Percentiles rank a stretch among this genome's conserved stretches.
phyloP scores from a whole-genome alignment of 2,329 filamentous ascomycete genomes.

The Sphaerulina musiva region DNA sequence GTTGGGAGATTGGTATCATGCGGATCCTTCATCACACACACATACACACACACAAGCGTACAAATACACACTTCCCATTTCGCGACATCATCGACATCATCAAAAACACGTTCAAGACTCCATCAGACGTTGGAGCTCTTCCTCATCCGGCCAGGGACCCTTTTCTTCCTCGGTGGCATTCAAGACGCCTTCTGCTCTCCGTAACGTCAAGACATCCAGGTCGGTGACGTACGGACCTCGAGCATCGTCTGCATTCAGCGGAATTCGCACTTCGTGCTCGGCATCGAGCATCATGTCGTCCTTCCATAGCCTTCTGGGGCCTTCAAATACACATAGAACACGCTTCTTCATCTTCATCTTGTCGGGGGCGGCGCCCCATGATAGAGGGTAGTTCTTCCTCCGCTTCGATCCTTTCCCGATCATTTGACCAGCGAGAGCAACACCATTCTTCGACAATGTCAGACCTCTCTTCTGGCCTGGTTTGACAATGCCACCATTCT shows the following conservation, averaged over 20 bases:
- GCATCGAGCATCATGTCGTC: constrained; percentile 98
- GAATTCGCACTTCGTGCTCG: constrained; percentile 86
- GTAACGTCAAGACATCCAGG: constrained; percentile 82
- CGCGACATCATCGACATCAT: not conserved
- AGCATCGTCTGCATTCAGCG: constrained; percentile 59
- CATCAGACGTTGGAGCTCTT: constrained; percentile 58
- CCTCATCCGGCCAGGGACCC: constrained; percentile 69
- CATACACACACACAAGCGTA: not conserved
- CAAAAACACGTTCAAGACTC: constrained; percentile 12
- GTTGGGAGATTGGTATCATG: constrained; percentile 3
- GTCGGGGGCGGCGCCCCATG: constrained; percentile 85
- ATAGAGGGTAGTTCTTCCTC: constrained; percentile 85
- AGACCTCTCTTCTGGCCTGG: constrained; percentile 58
- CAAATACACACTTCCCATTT: constrained; percentile 4
- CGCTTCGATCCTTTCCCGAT: constrained; percentile 65
- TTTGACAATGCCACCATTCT: constrained; percentile 29
- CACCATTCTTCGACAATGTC: constrained; percentile 71
- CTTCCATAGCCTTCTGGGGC: constrained; percentile 80
- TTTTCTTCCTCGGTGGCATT: constrained; percentile 78
- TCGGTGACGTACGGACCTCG: constrained; percentile 77
- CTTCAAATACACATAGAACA: constrained; percentile 87
- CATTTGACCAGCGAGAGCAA: constrained; percentile 48
- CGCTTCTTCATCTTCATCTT: constrained; percentile 99
- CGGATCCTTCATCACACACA: not conserved
- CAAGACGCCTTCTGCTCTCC: constrained; percentile 77